These are phyloP conservation scores for Backusella luteola DNA, from an alignment of 192 early-diverging fungal genomes.

Conservation along the genomic window DNA sequence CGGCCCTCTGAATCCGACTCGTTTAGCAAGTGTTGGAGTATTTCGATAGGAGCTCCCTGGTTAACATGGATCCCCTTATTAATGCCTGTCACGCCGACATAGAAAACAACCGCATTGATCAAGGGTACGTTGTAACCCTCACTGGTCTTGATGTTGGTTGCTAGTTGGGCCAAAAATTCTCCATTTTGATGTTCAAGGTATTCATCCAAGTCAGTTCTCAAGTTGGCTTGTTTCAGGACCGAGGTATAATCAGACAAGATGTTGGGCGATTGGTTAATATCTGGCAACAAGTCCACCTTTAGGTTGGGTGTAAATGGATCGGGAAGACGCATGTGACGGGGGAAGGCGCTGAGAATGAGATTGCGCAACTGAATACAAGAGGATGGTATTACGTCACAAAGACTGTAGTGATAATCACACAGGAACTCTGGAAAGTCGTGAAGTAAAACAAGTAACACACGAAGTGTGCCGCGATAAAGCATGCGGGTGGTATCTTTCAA, in stretches of 20 bases:
- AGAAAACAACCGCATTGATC: conserved; percentile 89
- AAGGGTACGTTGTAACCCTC: conserved; percentile 75
- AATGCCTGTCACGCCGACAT: conserved; percentile 84
- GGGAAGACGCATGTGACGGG: conserved; percentile 90
- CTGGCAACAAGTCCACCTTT: conserved; percentile 87
- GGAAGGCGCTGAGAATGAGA: conserved; percentile 95
- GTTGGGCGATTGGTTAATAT: conserved; percentile 81
- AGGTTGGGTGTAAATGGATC: conserved; percentile 97
- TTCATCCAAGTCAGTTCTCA: conserved; percentile 74
- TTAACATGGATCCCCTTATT: conserved; percentile 48
- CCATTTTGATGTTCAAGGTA: conserved; percentile 54
- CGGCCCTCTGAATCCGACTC: conserved; percentile 83
- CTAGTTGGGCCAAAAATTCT: conserved; percentile 41
- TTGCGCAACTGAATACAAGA: conserved; percentile 95
- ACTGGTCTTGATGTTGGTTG: conserved; percentile 18
- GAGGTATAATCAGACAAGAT: conserved; percentile 86
- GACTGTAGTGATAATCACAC: conserved; percentile 85
- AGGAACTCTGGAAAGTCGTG: conserved; percentile 99
- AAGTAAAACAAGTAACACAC: conserved; percentile 87
- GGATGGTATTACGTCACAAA: conserved; percentile 90
- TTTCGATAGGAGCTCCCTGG: conserved; percentile 72
- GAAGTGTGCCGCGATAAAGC: conserved; percentile 87
- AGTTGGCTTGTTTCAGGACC: conserved; percentile 53
- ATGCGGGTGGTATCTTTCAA: conserved; percentile 72
- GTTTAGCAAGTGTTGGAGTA: conserved; percentile 77